Base-by-base conservation (phyloP, 495 filamentous ascomycete species). In the Trichoderma virens region DNA sequence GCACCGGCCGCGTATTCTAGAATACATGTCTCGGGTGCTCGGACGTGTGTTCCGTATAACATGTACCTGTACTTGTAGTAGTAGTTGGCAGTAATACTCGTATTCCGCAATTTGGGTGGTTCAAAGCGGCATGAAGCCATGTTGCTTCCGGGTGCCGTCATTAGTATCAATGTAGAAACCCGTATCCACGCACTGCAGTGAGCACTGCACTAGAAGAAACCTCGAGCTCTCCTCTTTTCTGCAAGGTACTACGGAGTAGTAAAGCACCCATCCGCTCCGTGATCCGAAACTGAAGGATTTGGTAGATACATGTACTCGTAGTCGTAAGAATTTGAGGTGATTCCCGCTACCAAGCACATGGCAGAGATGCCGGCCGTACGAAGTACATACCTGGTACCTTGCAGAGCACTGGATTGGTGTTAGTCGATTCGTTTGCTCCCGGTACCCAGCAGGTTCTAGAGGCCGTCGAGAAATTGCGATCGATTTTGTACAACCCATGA, bases 391-490 rank as follows among this genome's bases (percentile, higher is more conserved):
- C 47, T 16, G 25, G 47, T 56, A 56, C 47, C 47, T 28, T 56
- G 27, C 47, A 56, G 23, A 16, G 9, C 11, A 16, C 27, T 25
- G 25, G 20, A 30, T 28, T 14, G 11, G 51, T 18, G 51, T 56
- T 56, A 56, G 51, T 5, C 25, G 23, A 25, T n/a, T 30, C 16
- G 51, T 56, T 9, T 31, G 51, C 2, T 56, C 27, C 13, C 6
- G 51, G 51, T 56, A 28, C 51, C 51, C 27, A 16, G 45, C 9
- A 16, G 18, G n/a, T n/a, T 41, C 38, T 11, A 41, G 18, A 25
- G 45, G n/a, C 45, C 20, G 18, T 56, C 25, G 51, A 30, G 51
- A 31, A 56, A 56, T 56, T 56, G 27, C 25, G 51, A 56, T 56
- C 51, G 51, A 56, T 56, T 28, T 30, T 30, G 51, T 28, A 7